phyloP scores from a whole-genome alignment of 495 filamentous ascomycete species.

The Aspergillus ostianus region DNA sequence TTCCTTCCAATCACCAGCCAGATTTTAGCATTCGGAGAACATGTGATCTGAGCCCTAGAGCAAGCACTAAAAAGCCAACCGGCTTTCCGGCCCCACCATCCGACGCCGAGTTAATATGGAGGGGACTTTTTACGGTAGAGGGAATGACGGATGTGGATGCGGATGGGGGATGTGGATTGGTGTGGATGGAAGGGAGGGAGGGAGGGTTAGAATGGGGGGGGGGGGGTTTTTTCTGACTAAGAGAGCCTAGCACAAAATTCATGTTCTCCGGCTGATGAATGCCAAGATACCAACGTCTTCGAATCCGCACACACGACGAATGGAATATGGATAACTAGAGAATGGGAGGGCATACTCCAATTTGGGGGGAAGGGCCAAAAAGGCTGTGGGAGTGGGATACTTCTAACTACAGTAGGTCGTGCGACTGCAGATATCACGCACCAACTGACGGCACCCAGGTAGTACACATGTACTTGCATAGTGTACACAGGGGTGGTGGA shows the following conservation, averaged over 20 bases:
- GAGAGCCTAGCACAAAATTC: not conserved
- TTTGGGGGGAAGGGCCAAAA: not conserved
- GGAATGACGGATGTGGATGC: no score
- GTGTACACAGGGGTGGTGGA: no score
- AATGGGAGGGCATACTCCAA: not conserved
- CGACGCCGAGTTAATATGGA: slow-evolving; percentile 16
- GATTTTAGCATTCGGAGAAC: slow-evolving; percentile 19
- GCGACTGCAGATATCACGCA: slow-evolving; percentile 3
- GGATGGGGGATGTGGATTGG: no score
- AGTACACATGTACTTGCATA: slow-evolving; percentile 5
- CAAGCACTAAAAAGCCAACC: slow-evolving; percentile 16
- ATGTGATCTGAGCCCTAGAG: slow-evolving; percentile 25
- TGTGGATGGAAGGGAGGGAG: no score
- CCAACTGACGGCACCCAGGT: not conserved
- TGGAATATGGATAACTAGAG: no score
- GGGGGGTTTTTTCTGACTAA: no score
- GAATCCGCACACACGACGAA: not conserved
- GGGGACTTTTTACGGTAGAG: not conserved
- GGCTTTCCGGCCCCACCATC: slow-evolving; percentile 38
- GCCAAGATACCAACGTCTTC: not conserved
- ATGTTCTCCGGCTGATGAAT: not conserved
- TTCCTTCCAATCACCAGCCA: slow-evolving; percentile 8
- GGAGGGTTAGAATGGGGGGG: no score
- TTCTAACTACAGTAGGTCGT: not conserved
- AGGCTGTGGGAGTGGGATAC: not conserved